Base-by-base conservation (phyloP, 1,284 basidiomycete species). In the Kwoniella shivajii region DNA sequence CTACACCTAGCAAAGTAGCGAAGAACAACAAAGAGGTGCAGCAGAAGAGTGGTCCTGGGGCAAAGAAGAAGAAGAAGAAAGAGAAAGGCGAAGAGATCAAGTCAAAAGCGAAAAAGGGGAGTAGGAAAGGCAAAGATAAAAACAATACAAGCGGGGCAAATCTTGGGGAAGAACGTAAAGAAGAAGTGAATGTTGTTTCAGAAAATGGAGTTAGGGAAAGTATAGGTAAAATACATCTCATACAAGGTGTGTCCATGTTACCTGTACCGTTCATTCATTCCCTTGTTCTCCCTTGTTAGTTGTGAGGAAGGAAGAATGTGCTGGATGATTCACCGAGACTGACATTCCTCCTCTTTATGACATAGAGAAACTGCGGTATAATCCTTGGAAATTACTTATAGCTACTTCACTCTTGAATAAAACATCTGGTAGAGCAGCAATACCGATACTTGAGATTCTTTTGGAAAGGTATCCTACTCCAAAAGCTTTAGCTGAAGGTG, bases 301-400 rank as follows among this genome's bases (percentile, higher is more conserved):
- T n/a, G n/a, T n/a, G n/a, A n/a, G n/a, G n/a, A n/a, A n/a, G n/a
- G n/a, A n/a, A n/a, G n/a, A n/a, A n/a, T n/a, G n/a, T n/a, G n/a
- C n/a, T n/a, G n/a, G n/a, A n/a, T n/a, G n/a, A n/a, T n/a, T n/a
- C n/a, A n/a, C n/a, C n/a, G 29, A 48, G 30, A 13, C 31, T 37
- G 29, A 48, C 37, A n/a, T 6, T 36, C 7, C 7, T 37, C n/a
- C 13, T 36, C 36, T 45, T 44, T 45, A 31, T 22, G 24, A 29
- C 26, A 27, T 38, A 67, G 67, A 69, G 34, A 43, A 57, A 41
- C 56, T 69, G 9, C 56, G 66, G 29, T 56, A 61, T 50, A 60
- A 69, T 39, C 67, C 67, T 29, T 69, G 67, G 67, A 66, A 60
- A 50, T 55, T 69, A 55, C 52, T 69, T 1, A 60, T 69, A 1